phyloP scores from a whole-genome alignment of 2,329 filamentous ascomycete genomes.

The Diplodia intermedia region DNA sequence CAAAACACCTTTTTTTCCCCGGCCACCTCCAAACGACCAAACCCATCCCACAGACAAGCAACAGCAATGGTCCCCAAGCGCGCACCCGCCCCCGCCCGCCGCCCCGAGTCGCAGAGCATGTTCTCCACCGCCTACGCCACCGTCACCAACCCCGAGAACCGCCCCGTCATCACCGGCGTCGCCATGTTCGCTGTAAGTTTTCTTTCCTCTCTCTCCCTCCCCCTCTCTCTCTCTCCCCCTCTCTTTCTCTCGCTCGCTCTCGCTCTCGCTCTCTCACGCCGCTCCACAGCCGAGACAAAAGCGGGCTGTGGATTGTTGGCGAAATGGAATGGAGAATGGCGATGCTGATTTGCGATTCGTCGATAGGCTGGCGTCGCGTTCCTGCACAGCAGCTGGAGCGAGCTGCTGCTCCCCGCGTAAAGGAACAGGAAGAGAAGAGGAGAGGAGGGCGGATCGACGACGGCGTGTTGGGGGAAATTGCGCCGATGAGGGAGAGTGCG shows the following conservation, averaged over 20 bases:
- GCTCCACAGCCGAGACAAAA: too few relatives aligned
- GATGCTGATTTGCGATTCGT: background rate
- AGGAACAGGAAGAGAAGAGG: too few relatives aligned
- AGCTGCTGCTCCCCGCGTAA: constrained; percentile 59
- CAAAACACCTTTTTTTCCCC: background rate
- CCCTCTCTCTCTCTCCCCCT: too few relatives aligned
- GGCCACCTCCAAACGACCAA: background rate
- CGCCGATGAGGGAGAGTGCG: background rate
- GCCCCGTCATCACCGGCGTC: constrained; percentile 56
- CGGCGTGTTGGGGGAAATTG: background rate
- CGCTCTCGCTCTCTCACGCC: too few relatives aligned
- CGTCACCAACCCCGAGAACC: constrained; percentile 57
- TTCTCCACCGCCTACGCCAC: constrained; percentile 44
- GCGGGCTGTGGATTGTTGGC: too few relatives aligned
- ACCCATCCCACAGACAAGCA: background rate
- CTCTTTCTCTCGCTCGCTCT: too few relatives aligned
- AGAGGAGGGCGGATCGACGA: background rate
- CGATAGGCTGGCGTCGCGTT: constrained; percentile 59
- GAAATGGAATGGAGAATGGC: too few relatives aligned
- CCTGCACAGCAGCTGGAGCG: constrained; percentile 60
- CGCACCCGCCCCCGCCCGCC: background rate
- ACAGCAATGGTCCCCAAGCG: constrained; percentile 29
- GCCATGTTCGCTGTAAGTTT: constrained; percentile 59
- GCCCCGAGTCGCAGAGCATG: constrained; percentile 17
- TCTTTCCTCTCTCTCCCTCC: background rate